Base-by-base conservation (phyloP, 148 eudicot genomes). In the Vaccinium vitisidaea region DNA sequence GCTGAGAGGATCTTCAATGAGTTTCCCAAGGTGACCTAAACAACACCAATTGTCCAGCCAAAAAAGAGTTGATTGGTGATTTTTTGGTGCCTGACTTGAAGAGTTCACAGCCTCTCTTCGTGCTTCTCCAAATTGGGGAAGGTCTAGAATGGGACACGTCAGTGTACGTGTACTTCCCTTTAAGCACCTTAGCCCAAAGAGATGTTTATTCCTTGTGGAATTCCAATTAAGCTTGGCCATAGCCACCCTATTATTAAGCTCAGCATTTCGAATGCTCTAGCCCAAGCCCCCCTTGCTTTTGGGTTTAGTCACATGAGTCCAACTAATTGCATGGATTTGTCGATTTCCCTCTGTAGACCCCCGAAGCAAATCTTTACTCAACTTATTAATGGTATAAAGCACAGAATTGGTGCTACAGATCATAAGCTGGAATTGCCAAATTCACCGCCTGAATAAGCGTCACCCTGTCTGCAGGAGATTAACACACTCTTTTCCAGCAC, bases 71-170 rank as follows among this genome's bases (percentile, higher is more conserved):
- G 69, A 61, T 61, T 61, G 69, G 69, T 23, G 27, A n/a, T 61
- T 61, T 59, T 61, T 61, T n/a, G 69, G 69, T 61, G 30, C 32
- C 71, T 65, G 71, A 65, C 71, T 65, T 23, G 71, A 65, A 65
- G 30, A 23, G 71, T 65, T 65, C 71, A 23, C 32, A 10, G 71
- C 71, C 71, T 65, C 25, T 65, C 71, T 65, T 23, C 15, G 25
- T 10, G 32, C 71, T 65, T 23, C 71, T 65, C 32, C 71, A 23
- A 23, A 65, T 65, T 23, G 23, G 71, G 71, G 71, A 65, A 65
- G 32, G 71, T 65, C 32, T 23, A 65, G 71, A 23, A 65, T 65
- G 32, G 71, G 30, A 65, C 30, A 61, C 1, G 67, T 23, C 71
- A 65, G 71, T 65, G 25, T 13, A 9, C 32, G 23, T 23, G 23